Base-by-base conservation (phyloP, 2,329 filamentous ascomycete genomes). In the Fusarium lyarnte region DNA sequence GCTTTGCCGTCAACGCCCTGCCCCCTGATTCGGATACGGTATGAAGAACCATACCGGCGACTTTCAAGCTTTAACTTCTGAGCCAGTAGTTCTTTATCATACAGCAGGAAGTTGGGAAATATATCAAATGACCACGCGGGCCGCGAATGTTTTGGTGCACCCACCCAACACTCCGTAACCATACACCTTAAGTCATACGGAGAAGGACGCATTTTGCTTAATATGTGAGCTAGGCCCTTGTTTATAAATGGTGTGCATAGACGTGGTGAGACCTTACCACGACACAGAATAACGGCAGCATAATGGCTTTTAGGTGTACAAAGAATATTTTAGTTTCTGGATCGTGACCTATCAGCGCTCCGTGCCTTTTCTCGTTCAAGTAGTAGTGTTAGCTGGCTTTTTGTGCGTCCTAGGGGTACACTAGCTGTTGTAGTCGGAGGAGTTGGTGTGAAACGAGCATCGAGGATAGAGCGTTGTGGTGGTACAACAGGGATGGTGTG, bases 331-430 rank as follows among this genome's bases (percentile, higher is more conserved):
- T 77, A 81, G 64, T 68, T 75, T 64, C 71, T 79, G 35, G 73
- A 71, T 59, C 75, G 71, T 23, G 73, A 43, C 58, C 79, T 78
- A 23, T 79, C 79, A 23, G 74, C 74, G 42, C 69, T 77, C 52
- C 81, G 78, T 19, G 79, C 80, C 73, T 85, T 87, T 69, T 88
- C 87, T 39, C 86, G 85, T 72, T 89, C 87, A 25, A 91, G 81
- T 3, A 91, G 81, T 8, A 91, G 80, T 14, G 86, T 87, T 33
- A 91, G 81, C 76, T 91, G 88, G 73, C 88, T 90, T 78, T 86
- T 89, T n/a, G 88, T 87, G 63, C 88, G 83, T n/a, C 84, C 87
- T 53, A 90, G 80, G 8, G 86, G 87, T 12, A 88, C 82, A 19
- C 79, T 79, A 31, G 85, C 80, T 19, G 82, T 80, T 16, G 82